These are phyloP conservation scores for Pelargonium cotyledonis DNA, from an alignment of 441 rosid genomes.

Conservation along the genomic window DNA sequence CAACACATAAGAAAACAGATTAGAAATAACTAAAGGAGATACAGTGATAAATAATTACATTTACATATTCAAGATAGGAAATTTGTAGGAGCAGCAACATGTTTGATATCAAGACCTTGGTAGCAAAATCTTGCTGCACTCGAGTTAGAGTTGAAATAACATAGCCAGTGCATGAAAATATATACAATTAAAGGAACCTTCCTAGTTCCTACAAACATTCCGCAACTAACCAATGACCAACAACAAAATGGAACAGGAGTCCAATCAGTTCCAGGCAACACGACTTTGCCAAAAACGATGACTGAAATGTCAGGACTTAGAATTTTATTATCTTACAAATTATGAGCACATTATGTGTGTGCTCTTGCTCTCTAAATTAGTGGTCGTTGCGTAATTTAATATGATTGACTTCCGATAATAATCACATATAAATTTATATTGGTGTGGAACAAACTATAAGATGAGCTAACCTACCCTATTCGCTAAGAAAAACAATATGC, in stretches of 20 bases:
- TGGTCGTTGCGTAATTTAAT: background rate
- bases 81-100: background rate
- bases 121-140: background rate
- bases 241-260: background rate
- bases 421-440: background rate
- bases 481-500: background rate
- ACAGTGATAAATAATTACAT: background rate
- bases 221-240: background rate
- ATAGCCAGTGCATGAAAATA: background rate
- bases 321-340: too few relatives aligned
- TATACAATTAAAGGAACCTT: background rate
- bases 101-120: background rate
- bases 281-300: background rate
- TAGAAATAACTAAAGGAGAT: constrained; percentile 19
- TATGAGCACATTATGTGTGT: background rate
- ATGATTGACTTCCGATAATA: background rate
- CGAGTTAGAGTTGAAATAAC: background rate
- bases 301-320: background rate
- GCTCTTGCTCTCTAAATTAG: background rate
- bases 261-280: background rate
- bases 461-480: background rate
- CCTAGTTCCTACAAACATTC: background rate
- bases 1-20: constrained; percentile 24
- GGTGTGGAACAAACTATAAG: background rate
- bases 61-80: background rate